A percentile compares a stretch with the other conserved stretches of the same genome.
Conservation (phyloP, 2,329 filamentous ascomycete genomes). For the Colletotrichum horii region DNA sequence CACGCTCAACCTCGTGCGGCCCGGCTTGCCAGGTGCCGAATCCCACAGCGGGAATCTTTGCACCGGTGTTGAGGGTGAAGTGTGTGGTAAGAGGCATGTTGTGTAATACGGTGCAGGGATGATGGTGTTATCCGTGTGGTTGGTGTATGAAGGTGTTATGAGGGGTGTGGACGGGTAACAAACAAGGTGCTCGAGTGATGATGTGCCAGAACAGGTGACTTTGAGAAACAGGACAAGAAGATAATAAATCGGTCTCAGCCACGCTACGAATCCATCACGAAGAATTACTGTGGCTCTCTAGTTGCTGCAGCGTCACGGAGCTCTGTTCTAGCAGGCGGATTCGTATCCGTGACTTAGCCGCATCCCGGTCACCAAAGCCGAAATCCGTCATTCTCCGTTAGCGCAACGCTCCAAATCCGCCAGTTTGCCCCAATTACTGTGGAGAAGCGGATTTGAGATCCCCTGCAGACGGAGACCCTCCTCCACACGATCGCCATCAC, state of each 20-base stretch:
- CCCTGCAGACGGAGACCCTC: slow-evolving; percentile 5
- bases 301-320: not conserved
- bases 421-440: not conserved
- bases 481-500: not conserved
- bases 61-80: slow-evolving; percentile 25
- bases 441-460: not conserved
- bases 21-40: slow-evolving; percentile 28
- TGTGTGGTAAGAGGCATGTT: slow-evolving; percentile 19
- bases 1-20: slow-evolving; percentile 50
- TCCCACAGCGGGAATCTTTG: slow-evolving; percentile 24
- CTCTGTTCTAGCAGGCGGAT: not conserved
- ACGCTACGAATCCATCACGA: not conserved
- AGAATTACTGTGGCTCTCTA: not conserved
- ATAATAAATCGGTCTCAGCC: not conserved
- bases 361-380: accelerated
- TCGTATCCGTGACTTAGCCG: not conserved
- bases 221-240: not conserved
- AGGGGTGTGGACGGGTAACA: not conserved
- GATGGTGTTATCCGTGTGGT: not conserved
- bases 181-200: not conserved
- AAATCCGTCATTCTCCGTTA: not conserved
- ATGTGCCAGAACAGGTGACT: not conserved
- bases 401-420: not conserved
- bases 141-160: not conserved
- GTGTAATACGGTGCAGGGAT: not conserved